A percentile compares a stretch with the other conserved stretches of the same genome.
Conservation (phyloP, 257 asterid genomes). For the Petrea volubilis region DNA sequence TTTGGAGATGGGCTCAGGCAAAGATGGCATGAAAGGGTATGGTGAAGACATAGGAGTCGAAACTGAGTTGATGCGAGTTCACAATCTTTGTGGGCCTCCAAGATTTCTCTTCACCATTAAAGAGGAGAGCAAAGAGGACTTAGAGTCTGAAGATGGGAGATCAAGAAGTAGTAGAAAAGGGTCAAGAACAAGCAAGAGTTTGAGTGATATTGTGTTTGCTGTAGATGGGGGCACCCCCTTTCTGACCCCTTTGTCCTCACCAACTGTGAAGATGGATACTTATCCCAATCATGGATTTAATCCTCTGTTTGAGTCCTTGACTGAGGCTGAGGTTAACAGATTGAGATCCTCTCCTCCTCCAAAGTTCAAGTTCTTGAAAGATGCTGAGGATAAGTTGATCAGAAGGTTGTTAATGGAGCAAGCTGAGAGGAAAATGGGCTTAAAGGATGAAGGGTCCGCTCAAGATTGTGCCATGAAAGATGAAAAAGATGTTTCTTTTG, state of each 20-base stretch:
- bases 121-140: constrained; percentile 73
- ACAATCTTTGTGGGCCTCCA: constrained; percentile 77
- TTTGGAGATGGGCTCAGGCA: constrained; percentile 44
- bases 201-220: constrained; percentile 53
- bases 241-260: constrained; percentile 57
- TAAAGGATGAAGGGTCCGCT: constrained; percentile 19
- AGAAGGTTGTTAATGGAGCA: constrained; percentile 48
- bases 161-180: constrained; percentile 59
- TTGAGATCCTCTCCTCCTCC: constrained; percentile 76
- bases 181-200: constrained; percentile 55
- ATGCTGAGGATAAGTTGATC: constrained; percentile 70
- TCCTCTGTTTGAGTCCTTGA: constrained; percentile 65
- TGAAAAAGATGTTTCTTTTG: constrained; percentile 39
- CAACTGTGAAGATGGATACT: constrained; percentile 49
- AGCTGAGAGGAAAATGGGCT: constrained; percentile 42
- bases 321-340: constrained; percentile 44
- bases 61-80: constrained; percentile 62
- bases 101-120: constrained; percentile 74
- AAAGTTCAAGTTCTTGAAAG: constrained; percentile 65
- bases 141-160: constrained; percentile 65
- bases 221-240: constrained; percentile 53
- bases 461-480: constrained; percentile 24
- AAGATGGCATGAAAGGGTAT: constrained; percentile 36
- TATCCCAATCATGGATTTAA: constrained; percentile 51
- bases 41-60: constrained; percentile 57